Conservation (phyloP, 116 monocot species). For the Iris pallida region DNA sequence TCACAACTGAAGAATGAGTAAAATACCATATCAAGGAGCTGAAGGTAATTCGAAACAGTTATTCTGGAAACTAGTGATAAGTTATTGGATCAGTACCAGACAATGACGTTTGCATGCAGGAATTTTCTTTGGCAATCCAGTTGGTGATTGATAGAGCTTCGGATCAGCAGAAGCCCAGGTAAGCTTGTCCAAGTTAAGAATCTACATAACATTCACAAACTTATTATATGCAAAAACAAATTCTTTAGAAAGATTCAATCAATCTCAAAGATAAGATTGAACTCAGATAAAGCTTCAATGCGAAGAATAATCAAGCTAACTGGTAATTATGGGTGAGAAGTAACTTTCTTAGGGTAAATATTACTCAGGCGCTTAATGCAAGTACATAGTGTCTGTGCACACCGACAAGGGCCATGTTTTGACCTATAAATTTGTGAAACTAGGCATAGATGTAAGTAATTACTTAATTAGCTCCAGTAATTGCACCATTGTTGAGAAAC, state of each 20-base stretch:
- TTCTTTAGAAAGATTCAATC: not conserved
- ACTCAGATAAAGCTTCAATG: not conserved
- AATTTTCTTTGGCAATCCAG: constrained; percentile 56
- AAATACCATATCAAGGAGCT: too few species aligned
- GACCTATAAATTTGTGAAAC: not conserved
- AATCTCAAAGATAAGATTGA: not conserved
- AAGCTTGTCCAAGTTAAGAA: constrained; percentile 83
- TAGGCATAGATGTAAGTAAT: not conserved
- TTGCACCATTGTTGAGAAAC: too few species aligned
- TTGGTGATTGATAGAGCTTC: constrained; percentile 59
- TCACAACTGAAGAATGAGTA: too few species aligned
- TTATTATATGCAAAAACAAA: not conserved
- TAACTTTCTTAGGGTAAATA: not conserved
- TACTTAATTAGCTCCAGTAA: too few species aligned
- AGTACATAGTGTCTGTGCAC: not conserved
- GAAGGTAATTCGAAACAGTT: too few species aligned
- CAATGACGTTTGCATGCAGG: constrained; percentile 91
- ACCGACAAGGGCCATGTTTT: not conserved
- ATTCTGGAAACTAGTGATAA: constrained; percentile 1
- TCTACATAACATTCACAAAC: constrained; percentile 36
- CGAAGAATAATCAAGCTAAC: too few species aligned
- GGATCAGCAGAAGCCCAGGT: constrained; percentile 59
- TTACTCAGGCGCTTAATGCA: not conserved
- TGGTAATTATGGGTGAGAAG: too few species aligned
- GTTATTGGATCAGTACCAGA: constrained; percentile 45